These are phyloP conservation scores for Fagopyrum tataricum DNA, from an alignment of 148 eudicot species.

Conservation along the genomic window DNA sequence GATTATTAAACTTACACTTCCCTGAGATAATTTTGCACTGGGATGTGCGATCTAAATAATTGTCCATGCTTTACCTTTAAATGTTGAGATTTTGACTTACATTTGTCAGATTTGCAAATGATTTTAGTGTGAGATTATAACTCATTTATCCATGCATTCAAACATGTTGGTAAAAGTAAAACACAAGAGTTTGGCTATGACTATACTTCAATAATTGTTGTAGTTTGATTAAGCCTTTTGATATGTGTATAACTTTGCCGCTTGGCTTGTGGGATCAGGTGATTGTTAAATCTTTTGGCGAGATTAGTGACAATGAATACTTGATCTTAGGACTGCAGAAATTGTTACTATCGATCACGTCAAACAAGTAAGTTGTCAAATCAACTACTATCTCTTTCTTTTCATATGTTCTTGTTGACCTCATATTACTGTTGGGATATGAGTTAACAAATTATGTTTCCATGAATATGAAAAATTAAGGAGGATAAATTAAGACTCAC, in stretches of 20 bases:
- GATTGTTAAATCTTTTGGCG: conserved; percentile 57
- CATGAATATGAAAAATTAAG: background rate
- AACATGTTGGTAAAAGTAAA: background rate
- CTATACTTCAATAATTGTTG: too few relatives aligned
- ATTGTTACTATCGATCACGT: conserved; percentile 83
- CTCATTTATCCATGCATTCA: background rate
- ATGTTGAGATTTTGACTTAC: background rate
- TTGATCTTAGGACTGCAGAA: conserved; percentile 92
- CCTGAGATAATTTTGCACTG: too few relatives aligned
- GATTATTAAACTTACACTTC: too few relatives aligned
- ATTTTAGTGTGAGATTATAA: too few relatives aligned
- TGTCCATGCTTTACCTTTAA: too few relatives aligned
- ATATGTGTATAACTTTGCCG: background rate
- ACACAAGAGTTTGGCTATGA: background rate
- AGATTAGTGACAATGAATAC: conserved; percentile 60
- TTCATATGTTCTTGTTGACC: background rate
- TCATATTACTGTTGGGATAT: background rate
- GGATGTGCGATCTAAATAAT: too few relatives aligned
- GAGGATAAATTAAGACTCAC: background rate
- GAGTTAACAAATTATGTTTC: background rate
- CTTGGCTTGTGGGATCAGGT: conserved; percentile 40
- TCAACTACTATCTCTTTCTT: background rate
- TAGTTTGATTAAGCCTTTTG: background rate
- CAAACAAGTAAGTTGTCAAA: conserved; percentile 52
- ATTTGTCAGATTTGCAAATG: too few relatives aligned